Base-by-base conservation (phyloP, 345 rosid genomes). In the Balakata baccata region DNA sequence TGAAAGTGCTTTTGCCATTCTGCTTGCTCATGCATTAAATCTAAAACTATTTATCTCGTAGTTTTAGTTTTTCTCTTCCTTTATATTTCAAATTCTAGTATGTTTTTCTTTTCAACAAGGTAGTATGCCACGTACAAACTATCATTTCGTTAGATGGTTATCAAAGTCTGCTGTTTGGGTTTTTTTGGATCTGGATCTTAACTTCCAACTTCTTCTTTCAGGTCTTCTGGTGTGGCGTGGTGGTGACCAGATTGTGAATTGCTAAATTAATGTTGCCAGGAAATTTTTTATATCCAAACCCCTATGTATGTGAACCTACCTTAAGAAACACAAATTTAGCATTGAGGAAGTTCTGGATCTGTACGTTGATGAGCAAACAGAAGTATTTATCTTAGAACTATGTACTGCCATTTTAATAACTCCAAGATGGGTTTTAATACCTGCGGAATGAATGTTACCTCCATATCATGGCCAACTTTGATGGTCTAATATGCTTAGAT, bases 171-270 rank as follows among this genome's bases (percentile, higher is more conserved):
- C 3, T 11, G 37, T 3, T 34, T 11, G 11, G 18, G 3, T 3
- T 61, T 11, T 50, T 38, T 1, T 39, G 4, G 3, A 9, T 1
- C 13, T 73, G 47, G 37, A 20, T 74, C 41, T 50, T 59, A 16
- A 76, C 7, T 43, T 59, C 39, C 11, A 29, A 16, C 17, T 51
- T 37, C 51, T 58, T 51, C 6, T 69, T 76, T 64, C 74, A 76
- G 79, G 65, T 29, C 58, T 13, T 34, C 11, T 50, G 53, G 17
- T 9, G 34, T 7, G 63, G 54, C 68, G 45, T 61, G 37, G 67
- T 11, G 45, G 20, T 61, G n/a, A 70, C 34, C 54, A n/a, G 64
- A 41, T 54, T 76, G 78, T 68, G 74, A 76, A 76, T 67, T 67
- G 60, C 58, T n/a, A 63, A 45, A 70, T 38, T 58, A 46, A 38